Conservation (phyloP, 2,329 filamentous ascomycete genomes). For the Tolypocladium ovalisporum region DNA sequence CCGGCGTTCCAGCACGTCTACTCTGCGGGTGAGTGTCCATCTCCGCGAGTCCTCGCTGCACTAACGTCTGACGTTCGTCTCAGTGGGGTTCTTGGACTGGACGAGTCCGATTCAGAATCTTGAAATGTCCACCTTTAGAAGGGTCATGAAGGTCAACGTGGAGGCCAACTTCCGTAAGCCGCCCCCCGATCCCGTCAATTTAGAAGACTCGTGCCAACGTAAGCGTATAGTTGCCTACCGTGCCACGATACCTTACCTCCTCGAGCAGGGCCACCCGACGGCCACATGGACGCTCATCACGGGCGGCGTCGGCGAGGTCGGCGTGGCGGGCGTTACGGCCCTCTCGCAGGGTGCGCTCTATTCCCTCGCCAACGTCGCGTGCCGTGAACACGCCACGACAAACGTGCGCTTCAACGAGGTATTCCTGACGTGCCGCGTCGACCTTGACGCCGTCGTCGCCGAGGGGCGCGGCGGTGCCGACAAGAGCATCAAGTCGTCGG, state of each 20-base stretch:
- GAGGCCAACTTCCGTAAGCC: background rate
- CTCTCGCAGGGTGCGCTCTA: background rate
- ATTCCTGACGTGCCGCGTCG: background rate
- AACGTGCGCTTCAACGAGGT: background rate
- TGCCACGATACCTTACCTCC: background rate
- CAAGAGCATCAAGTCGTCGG: background rate
- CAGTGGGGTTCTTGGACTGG: background rate
- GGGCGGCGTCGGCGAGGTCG: background rate
- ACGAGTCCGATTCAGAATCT: background rate
- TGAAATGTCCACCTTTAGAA: background rate
- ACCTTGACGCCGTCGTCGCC: background rate
- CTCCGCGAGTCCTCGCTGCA: background rate
- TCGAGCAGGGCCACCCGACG: background rate
- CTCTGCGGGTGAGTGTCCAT: background rate
- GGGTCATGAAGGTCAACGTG: background rate
- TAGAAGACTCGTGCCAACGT: too few relatives aligned
- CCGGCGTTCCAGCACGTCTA: background rate
- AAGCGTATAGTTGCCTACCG: background rate
- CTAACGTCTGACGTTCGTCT: background rate
- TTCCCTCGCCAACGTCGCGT: background rate
- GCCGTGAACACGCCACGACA: background rate
- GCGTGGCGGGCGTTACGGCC: background rate
- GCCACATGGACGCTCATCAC: background rate
- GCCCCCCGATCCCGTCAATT: background rate
- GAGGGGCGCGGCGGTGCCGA: background rate